Conservation (phyloP, 345 rosid genomes). For the Gossypium sturtianum region DNA sequence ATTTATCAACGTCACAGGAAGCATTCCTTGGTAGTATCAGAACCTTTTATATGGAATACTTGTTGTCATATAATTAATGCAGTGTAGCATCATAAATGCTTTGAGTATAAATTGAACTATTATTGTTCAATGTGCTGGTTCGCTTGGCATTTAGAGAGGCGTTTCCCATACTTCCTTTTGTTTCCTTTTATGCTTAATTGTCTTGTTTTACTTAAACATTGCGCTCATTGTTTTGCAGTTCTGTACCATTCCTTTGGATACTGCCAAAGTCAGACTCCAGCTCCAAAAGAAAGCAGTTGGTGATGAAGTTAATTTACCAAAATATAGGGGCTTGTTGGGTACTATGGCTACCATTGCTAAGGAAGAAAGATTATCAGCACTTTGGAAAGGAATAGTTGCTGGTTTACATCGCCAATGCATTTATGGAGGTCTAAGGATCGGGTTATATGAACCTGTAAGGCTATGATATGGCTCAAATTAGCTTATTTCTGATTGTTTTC, state of each 20-base stretch:
- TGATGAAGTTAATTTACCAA: slow-evolving; percentile 50
- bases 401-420: slow-evolving; percentile 91
- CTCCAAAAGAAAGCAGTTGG: slow-evolving; percentile 66
- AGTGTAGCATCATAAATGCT: neutral
- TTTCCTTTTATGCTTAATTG: neutral
- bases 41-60: neutral
- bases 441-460: slow-evolving; percentile 86
- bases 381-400: slow-evolving; percentile 89
- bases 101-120: neutral
- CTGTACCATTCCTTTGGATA: slow-evolving; percentile 85
- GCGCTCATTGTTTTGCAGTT: slow-evolving; percentile 40
- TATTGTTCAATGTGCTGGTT: neutral
- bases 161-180: neutral
- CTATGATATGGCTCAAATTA: slow-evolving; percentile 8
- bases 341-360: slow-evolving; percentile 76
- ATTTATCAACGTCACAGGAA: neutral
- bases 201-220: slow-evolving; percentile 1
- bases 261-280: slow-evolving; percentile 96
- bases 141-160: neutral
- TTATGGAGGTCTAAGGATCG: slow-evolving; percentile 90
- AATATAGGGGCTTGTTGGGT: slow-evolving; percentile 71
- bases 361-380: slow-evolving; percentile 80
- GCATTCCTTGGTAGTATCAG: neutral
- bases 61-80: neutral
- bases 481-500: neutral